Percentiles rank a stretch among this genome's conserved stretches.
phyloP scores from a whole-genome alignment of 495 filamentous ascomycete species.

The Pseudomonodictys pantanalensis region DNA sequence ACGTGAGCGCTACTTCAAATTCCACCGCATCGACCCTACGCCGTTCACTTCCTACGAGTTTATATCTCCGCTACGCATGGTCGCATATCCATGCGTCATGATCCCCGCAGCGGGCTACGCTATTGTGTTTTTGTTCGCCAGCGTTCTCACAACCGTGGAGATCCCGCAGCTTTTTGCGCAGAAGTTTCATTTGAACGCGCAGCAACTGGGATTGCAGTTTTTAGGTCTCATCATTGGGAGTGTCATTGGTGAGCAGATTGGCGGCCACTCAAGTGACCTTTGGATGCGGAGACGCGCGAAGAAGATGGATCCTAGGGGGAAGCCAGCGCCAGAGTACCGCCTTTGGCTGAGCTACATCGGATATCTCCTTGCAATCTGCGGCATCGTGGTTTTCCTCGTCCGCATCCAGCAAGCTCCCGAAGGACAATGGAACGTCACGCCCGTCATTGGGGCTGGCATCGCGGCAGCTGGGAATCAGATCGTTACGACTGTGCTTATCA shows the following conservation, averaged over 20 bases:
- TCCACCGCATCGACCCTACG: slow-evolving; percentile 50
- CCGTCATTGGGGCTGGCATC: slow-evolving; percentile 52
- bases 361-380: slow-evolving; percentile 48
- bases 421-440: slow-evolving; percentile 49
- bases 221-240: slow-evolving; percentile 53
- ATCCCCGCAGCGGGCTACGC: slow-evolving; percentile 52
- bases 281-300: slow-evolving; percentile 48
- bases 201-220: slow-evolving; percentile 55
- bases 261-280: slow-evolving; percentile 48
- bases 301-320: slow-evolving; percentile 16
- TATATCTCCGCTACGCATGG: slow-evolving; percentile 47
- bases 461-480: slow-evolving; percentile 54
- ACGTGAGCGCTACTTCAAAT: slow-evolving; percentile 45
- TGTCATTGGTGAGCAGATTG: slow-evolving; percentile 55
- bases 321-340: slow-evolving; percentile 46
- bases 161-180: slow-evolving; percentile 51
- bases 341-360: slow-evolving; percentile 57
- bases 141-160: slow-evolving; percentile 51
- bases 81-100: slow-evolving; percentile 43
- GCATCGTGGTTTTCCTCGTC: slow-evolving; percentile 53
- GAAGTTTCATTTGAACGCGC: slow-evolving; percentile 52
- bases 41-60: slow-evolving; percentile 51
- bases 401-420: slow-evolving; percentile 41
- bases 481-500: slow-evolving; percentile 55
- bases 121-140: slow-evolving; percentile 53